Conservation (phyloP, 192 early-diverging fungal genomes). For the Anaeromyces robustus region DNA sequence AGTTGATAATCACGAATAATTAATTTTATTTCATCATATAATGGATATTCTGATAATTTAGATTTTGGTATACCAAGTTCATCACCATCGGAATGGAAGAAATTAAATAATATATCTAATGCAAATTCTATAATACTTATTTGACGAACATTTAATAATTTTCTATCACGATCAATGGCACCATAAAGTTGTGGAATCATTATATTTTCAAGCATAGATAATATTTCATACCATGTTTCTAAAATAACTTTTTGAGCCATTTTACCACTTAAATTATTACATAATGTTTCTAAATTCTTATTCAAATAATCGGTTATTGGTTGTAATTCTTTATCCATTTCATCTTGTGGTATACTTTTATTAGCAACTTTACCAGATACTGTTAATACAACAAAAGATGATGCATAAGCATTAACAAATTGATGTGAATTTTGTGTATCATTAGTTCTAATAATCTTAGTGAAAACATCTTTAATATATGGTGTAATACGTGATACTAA, state of each 20-base stretch:
- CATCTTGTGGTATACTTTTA: slow-evolving; percentile 9
- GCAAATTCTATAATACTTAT: slow-evolving; percentile 16
- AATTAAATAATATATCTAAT: slow-evolving; percentile 18
- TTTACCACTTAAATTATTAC: slow-evolving; percentile 42
- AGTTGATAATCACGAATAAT: not conserved
- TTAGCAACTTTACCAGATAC: slow-evolving; percentile 7
- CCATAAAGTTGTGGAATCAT: slow-evolving; percentile 50
- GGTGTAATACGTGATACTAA: slow-evolving; percentile 55
- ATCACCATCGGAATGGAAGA: slow-evolving; percentile 31
- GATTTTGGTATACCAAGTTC: slow-evolving; percentile 18
- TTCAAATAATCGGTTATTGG: slow-evolving; percentile 65
- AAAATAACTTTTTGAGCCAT: slow-evolving; percentile 48
- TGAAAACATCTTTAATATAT: slow-evolving; percentile 45
- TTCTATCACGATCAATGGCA: slow-evolving; percentile 20
- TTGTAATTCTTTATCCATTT: slow-evolving; percentile 48
- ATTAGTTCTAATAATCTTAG: slow-evolving; percentile 39
- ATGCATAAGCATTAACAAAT: not conserved
- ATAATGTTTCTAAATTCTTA: slow-evolving; percentile 47
- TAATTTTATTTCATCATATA: not conserved
- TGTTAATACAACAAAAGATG: not conserved
- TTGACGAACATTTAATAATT: slow-evolving; percentile 28
- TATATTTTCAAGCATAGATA: slow-evolving; percentile 44
- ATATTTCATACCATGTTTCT: slow-evolving; percentile 56
- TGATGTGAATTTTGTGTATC: slow-evolving; percentile 9
- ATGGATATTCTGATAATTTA: not conserved